Base-by-base conservation (phyloP, 2,329 filamentous ascomycete species). In the Cladophialophora exuberans region DNA sequence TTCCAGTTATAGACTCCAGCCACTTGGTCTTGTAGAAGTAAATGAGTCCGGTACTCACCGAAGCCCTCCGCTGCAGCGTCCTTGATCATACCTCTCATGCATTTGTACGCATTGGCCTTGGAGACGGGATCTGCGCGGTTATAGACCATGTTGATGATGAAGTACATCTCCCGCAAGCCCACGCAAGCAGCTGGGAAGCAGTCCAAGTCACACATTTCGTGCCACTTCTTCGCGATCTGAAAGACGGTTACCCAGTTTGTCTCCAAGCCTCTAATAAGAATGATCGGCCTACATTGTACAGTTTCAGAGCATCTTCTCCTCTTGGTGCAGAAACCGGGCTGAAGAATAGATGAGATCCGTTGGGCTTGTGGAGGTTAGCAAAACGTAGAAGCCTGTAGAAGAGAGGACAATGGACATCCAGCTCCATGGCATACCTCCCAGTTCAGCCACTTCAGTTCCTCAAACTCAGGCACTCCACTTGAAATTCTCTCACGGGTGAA, bases 21-120 rank as follows among this genome's bases (percentile, higher is more conserved):
- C 38, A 79, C 72, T 56, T 77, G 74, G 57, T 79, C 75, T 62
- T 73, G 72, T 25, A 76, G 68, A 3, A 72, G 65, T 15, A 78
- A 55, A 66, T 78, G 76, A 4, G 76, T 79, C 22, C 75, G 63
- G 54, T 78, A 77, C 60, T 79, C 75, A 18, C 74, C 74, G 64
- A 71, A 77, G 2, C 76, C 76, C 22, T 70, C 60, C 10, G 66
- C 65, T 1, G 74, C 74, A 15, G 67, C 66, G 28, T 73, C 72
- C n/a, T 69, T 64, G 39, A 71, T 69, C 64, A 70, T 67, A n/a
- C 65, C 64, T 11, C 65, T 62, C 38, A 70, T 66, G 4, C 65
- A 65, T 13, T 30, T 49, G 17, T 49, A 33, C 41, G 58, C 61
- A 28, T 66, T 64, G 17, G 65, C 67, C 11, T 56, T 60, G n/a